Evolutionary conservation across 2,329 filamentous ascomycete species (phyloP), one percentile per base, ranked within the genome.

Genomic region (Diplodia sapinea): DNA sequence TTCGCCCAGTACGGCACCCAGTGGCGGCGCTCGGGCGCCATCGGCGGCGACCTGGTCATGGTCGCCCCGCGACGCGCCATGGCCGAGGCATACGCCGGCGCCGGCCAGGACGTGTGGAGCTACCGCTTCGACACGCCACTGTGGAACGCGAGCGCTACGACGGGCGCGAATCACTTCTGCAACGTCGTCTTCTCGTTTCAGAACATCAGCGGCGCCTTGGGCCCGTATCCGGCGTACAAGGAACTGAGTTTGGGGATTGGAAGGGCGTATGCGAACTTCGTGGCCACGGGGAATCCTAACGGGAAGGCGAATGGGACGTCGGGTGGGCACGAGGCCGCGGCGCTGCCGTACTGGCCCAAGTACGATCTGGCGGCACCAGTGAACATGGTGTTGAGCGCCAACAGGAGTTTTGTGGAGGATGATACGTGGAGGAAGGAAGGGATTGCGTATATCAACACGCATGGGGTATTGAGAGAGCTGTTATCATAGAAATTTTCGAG

Each of bases 71-170:
- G 86, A 1, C 81, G 86, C 4, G 77, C 80, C 17, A 79, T 82
- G 26, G 82, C 80, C 68, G 77, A 84, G 69, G 74, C 78, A 1
- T 86, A 82, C 80, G 75, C 83, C 6, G 75, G 74, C 9, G 74
- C 78, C 29, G 76, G 78, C 20, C 73, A 83, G 3, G 78, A 81
- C 9, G 84, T 83, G 6, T 88, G 86, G 76, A 83, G 81, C 68
- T 88, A 87, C 75, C 81, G 83, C 40, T 88, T 88, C 78, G 84
- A 88, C 71, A 85, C 84, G 12, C 71, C 80, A 12, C 72, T 80
- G 0, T 79, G 79, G 8, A 81, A 83, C 26, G 72, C 79, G 1
- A 73, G 77, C 1, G 75, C 75, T 15, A 75, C 78, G 2, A 72
- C 73, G 0, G 81, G 82, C 0, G 81, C 81, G 0, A 79, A 80